Evolutionary conservation across 164 flowering plant genomes (phyloP).

Genomic region (Magnolia changhungtana): DNA sequence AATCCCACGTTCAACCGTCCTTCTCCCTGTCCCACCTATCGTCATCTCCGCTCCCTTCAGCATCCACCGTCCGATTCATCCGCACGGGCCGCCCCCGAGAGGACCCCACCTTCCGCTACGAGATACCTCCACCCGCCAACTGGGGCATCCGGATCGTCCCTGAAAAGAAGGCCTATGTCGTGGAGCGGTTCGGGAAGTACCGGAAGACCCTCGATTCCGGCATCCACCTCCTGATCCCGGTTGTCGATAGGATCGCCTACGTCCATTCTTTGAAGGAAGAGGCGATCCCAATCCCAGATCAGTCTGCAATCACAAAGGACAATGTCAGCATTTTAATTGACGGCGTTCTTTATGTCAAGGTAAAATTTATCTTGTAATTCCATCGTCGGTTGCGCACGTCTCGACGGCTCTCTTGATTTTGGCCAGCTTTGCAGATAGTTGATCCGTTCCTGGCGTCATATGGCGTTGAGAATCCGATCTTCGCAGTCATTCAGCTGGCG

Average conservation of each 20-base stretch:
- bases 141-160: constrained; percentile 88
- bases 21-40: neutral
- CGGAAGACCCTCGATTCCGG: constrained; percentile 74
- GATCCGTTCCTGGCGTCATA: constrained; percentile 82
- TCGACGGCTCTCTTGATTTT: neutral
- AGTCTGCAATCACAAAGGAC: constrained; percentile 88
- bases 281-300: constrained; percentile 78
- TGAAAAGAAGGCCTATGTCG: constrained; percentile 75
- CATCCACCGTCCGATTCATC: constrained; percentile 19
- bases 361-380: constrained; percentile 5
- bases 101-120: constrained; percentile 32
- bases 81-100: constrained; percentile 21
- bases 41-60: neutral
- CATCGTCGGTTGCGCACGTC: neutral
- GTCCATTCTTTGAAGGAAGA: constrained; percentile 92
- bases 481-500: constrained; percentile 86
- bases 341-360: constrained; percentile 88
- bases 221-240: constrained; percentile 73
- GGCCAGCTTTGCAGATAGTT: constrained; percentile 53
- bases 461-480: constrained; percentile 85
- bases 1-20: neutral
- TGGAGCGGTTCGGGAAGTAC: constrained; percentile 89
- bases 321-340: constrained; percentile 83
- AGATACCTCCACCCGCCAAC: constrained; percentile 55
- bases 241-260: constrained; percentile 82